These are phyloP conservation scores for Paraleonurus japonicus DNA, from an alignment of 257 asterid species.

Conservation along the genomic window DNA sequence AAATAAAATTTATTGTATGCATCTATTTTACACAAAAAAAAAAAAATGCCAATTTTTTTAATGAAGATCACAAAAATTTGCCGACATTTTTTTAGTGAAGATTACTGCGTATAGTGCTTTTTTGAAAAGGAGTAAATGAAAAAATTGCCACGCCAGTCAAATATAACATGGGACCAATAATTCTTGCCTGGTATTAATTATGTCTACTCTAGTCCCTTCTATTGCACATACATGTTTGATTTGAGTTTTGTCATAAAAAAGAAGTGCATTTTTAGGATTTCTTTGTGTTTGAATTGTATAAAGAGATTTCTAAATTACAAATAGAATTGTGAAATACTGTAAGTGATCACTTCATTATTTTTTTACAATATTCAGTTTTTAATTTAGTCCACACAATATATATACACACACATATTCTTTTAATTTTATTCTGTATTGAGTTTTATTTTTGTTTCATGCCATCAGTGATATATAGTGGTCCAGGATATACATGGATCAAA, in stretches of 20 bases:
- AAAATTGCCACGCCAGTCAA: background rate
- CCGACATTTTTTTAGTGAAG: too few relatives aligned
- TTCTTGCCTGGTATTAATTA: background rate
- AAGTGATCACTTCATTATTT: too few relatives aligned
- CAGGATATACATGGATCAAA: background rate
- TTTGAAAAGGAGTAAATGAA: too few relatives aligned
- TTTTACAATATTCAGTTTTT: background rate
- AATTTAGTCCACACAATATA: background rate
- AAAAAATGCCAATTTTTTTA: too few relatives aligned
- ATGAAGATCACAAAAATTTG: too few relatives aligned
- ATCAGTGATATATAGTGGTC: background rate
- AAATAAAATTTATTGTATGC: too few relatives aligned
- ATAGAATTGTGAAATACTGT: too few relatives aligned
- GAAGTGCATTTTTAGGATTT: too few relatives aligned
- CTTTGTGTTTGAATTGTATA: too few relatives aligned
- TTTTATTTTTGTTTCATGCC: background rate
- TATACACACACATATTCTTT: background rate
- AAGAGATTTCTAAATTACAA: too few relatives aligned
- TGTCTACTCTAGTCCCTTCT: background rate
- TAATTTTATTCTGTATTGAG: background rate
- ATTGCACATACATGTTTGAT: background rate
- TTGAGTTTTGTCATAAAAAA: too few relatives aligned
- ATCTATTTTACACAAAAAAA: too few relatives aligned
- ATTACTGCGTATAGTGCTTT: background rate
- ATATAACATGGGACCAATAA: background rate